Evolutionary conservation across 2,329 filamentous ascomycete genomes (phyloP), one percentile per base, ranked within the genome.

Genomic region (Fusarium miscanthi): DNA sequence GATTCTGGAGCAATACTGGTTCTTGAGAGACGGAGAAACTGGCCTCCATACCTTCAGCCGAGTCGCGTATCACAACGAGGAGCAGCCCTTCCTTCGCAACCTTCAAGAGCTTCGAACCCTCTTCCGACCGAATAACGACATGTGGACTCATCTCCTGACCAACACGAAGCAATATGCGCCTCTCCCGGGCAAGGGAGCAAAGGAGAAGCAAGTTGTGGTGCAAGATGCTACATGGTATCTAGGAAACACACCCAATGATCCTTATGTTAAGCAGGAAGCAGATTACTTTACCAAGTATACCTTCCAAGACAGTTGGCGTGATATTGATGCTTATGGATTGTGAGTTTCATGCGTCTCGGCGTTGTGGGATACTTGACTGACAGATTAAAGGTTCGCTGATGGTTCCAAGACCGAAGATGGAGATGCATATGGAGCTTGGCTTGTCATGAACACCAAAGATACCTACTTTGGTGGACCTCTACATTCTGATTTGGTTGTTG

Each of bases 271-370:
- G 41, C 81, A 88, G 49, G 85, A 87, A 62, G 83, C 87, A 4
- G 87, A 90, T 49, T 91, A 90, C 78, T 92, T 91, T 74, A 91
- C 89, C 27, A 92, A 92, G 77, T 91, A 91, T 74, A 91, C 87
- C 0, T 91, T 91, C 65, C 83, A 85, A 8, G 87, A 88, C 63
- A 83, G 83, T 4, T 91, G 88, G 87, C 82, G 88, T 53, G 84
- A 89, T 49, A 87, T 90, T 63, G 83, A 84, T 41, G 88, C 87
- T 5, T 88, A 91, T 72, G 89, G 89, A 5, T 78, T 86, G 77
- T 78, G 45, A 70, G 77, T 76, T 11, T n/a, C 3, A 7, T 21
- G 8, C 4, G 2, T 10, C 13, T 9, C 6, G 2, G 3, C 13
- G 12, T 27, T 41, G 3, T 6, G 14, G 19, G 30, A 37, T 13